Base-by-base conservation (phyloP, 2,329 filamentous ascomycete genomes). In the Epichloe sibirici region DNA sequence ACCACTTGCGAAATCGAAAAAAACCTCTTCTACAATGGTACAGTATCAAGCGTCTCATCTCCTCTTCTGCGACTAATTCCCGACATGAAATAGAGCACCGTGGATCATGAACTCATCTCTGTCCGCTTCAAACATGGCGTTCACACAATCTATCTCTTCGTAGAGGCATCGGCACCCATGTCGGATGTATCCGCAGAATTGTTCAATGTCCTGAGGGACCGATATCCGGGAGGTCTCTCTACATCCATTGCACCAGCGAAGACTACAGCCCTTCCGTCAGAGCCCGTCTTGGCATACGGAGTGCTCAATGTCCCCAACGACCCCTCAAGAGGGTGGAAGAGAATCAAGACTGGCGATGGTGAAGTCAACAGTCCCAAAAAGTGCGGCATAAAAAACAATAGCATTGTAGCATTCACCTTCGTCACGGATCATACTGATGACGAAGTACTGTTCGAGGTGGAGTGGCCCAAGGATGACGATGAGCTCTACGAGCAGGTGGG, bases 91-190 rank as follows among this genome's bases (percentile, higher is more conserved):
- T 25, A 57, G 57, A 51, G 35, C 38, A 49, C 45, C 13, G 58
- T 70, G 21, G 67, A 71, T 55, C 74, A 80, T 45, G 69, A 74
- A n/a, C 71, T 77, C 58, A 74, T 79, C 60, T 87, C 85, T 9
- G 70, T 90, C 52, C 77, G 83, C 55, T 82, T 90, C 70, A 89
- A 88, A 66, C 77, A 86, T 64, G 82, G 85, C 62, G 79, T 81
- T 53, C 78, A 82, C 60, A 90, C 85, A 4, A 74, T 89, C 57
- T 79, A 86, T 60, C 73, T 90, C 53, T 82, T 86, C 56, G 74
- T 85, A 45, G 75, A 81, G 40, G 70, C 81, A 5, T 69, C 76
- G 13, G 74, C 76, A 40, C 67, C 80, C 11, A 79, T 88, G 61
- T 68, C 72, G 15, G 66, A 72, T 1, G 70, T 86, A 54, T 81